These are phyloP conservation scores for Boletus tomentosulus DNA, from an alignment of 768 basidiomycete genomes.

Conservation along the genomic window DNA sequence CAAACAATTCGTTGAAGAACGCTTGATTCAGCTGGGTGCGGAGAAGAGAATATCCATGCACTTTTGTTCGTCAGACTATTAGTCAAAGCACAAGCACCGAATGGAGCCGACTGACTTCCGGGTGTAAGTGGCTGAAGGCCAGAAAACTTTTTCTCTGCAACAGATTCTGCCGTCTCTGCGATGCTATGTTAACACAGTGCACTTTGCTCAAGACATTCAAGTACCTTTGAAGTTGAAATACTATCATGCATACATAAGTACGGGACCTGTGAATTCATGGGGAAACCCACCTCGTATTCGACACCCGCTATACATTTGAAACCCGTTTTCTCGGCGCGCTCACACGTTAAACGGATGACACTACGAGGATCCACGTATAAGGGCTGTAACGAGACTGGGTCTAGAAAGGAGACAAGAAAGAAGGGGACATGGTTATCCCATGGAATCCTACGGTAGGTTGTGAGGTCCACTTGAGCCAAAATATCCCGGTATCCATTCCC, in stretches of 20 bases:
- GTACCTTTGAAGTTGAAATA: constrained; percentile 90
- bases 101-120: constrained; percentile 63
- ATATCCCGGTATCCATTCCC: constrained; percentile 92
- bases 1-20: constrained; percentile 88
- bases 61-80: constrained; percentile 36
- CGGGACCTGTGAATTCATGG: not conserved
- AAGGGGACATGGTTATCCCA: constrained; percentile 93
- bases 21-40: constrained; percentile 84
- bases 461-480: constrained; percentile 80
- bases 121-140: constrained; percentile 79
- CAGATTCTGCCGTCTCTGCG: constrained; percentile 74
- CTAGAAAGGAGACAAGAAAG: constrained; percentile 87
- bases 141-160: constrained; percentile 73
- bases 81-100: not conserved
- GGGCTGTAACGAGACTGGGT: constrained; percentile 78
- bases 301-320: constrained; percentile 77
- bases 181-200: constrained; percentile 6
- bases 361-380: constrained; percentile 84
- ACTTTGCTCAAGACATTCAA: not conserved
- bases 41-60: constrained; percentile 96
- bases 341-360: constrained; percentile 58
- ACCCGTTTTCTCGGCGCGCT: constrained; percentile 44
- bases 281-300: constrained; percentile 77
- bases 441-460: constrained; percentile 82
- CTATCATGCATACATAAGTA: constrained; percentile 34